phyloP scores from a whole-genome alignment of 2,329 filamentous ascomycete genomes.

The Diaporthe sp. region DNA sequence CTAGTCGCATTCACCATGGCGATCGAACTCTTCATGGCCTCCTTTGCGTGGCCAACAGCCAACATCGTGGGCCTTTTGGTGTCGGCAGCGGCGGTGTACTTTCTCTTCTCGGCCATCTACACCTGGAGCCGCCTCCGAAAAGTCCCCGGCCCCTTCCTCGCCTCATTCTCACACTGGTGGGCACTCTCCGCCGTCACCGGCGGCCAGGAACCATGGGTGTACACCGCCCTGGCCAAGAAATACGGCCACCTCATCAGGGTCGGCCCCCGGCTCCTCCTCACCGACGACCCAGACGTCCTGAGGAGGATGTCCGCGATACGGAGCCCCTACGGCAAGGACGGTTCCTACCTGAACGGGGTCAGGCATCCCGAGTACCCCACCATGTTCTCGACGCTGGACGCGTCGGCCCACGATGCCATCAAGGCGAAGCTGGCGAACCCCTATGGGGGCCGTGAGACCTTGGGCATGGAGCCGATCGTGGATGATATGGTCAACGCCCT shows the following conservation, averaged over 20 bases:
- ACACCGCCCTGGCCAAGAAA: slow-evolving; percentile 43
- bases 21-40: not conserved
- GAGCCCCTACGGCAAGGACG: slow-evolving; percentile 47
- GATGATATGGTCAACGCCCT: slow-evolving; percentile 14
- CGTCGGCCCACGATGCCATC: slow-evolving; percentile 47
- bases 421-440: slow-evolving; percentile 44
- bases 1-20: not conserved
- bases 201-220: slow-evolving; percentile 45
- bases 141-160: slow-evolving; percentile 47
- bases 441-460: slow-evolving; percentile 48
- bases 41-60: not conserved
- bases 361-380: slow-evolving; percentile 25
- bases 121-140: slow-evolving; percentile 43
- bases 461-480: slow-evolving; percentile 44
- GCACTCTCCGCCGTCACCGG: slow-evolving; percentile 43
- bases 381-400: slow-evolving; percentile 40
- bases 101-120: not conserved
- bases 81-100: not conserved
- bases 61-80: not conserved
- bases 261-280: slow-evolving; percentile 54
- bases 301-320: slow-evolving; percentile 48
- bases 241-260: slow-evolving; percentile 51
- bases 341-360: not conserved
- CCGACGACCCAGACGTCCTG: slow-evolving; percentile 50
- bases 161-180: slow-evolving; percentile 52